A percentile compares a stretch with the other conserved stretches of the same genome.
Conservation (phyloP, 768 basidiomycete genomes). For the Clitopilus hobsonii region DNA sequence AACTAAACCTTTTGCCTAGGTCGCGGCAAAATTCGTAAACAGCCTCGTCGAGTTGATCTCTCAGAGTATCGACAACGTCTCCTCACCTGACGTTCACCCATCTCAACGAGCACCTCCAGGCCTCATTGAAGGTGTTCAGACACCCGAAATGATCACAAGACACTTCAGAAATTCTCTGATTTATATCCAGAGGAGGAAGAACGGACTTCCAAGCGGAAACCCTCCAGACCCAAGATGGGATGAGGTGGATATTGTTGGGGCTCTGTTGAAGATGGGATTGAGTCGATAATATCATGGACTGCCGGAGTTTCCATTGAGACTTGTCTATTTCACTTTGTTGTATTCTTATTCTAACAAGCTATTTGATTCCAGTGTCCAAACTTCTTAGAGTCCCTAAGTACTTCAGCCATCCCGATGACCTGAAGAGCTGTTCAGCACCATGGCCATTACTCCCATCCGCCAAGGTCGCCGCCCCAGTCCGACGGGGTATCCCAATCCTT, state of each 20-base stretch:
- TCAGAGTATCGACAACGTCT: slow-evolving; percentile 87
- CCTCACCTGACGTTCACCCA: slow-evolving; percentile 83
- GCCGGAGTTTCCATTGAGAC: not conserved
- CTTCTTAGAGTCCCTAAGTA: no score
- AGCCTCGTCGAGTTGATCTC: slow-evolving; percentile 95
- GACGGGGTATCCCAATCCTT: not conserved
- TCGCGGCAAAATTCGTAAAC: slow-evolving; percentile 95
- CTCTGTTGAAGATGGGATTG: slow-evolving; percentile 85
- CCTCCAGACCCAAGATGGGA: slow-evolving; percentile 62
- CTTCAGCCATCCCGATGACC: no score
- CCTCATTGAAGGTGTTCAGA: slow-evolving; percentile 86
- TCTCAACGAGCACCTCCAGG: slow-evolving; percentile 85
- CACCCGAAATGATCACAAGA: slow-evolving; percentile 88
- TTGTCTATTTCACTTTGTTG: not conserved
- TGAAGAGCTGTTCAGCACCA: no score
- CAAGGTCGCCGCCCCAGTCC: no score
- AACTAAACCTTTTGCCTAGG: slow-evolving; percentile 36
- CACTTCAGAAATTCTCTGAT: slow-evolving; percentile 90
- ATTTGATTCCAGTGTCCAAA: not conserved
- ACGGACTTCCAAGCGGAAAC: slow-evolving; percentile 34
- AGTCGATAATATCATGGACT: slow-evolving; percentile 33
- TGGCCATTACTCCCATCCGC: no score
- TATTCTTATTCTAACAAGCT: no score
- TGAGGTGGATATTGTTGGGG: slow-evolving; percentile 86
- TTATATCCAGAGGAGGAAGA: slow-evolving; percentile 79